Evolutionary conservation across 495 filamentous ascomycete species (phyloP).

Genomic region (Pyrenopolyporus hunteri): DNA sequence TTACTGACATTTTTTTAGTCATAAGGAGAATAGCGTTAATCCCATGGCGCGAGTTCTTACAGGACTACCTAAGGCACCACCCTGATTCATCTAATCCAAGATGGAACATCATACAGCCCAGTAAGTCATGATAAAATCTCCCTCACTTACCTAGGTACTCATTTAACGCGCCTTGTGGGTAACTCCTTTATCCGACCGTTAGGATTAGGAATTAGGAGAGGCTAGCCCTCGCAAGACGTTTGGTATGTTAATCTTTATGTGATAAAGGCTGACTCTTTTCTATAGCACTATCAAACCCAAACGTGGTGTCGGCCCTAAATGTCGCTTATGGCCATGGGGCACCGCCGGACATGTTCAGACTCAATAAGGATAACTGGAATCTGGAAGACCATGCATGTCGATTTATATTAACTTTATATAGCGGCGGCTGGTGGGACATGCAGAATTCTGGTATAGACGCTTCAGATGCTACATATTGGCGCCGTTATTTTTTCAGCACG

Average conservation of each 20-base stretch:
- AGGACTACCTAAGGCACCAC: neutral
- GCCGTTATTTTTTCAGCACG: neutral
- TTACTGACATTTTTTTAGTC: too few relatives aligned
- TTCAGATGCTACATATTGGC: too few relatives aligned
- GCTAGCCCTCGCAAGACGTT: too few relatives aligned
- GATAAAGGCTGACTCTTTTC: neutral
- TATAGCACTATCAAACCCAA: neutral
- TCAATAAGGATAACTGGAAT: neutral
- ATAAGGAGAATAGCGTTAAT: too few relatives aligned
- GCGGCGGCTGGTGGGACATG: neutral
- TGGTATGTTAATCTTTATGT: too few relatives aligned
- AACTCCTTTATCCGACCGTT: too few relatives aligned
- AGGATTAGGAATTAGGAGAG: too few relatives aligned
- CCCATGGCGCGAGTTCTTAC: neutral
- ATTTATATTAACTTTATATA: conserved; percentile 4
- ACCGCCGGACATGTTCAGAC: neutral
- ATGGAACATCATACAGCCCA: conserved; percentile 18
- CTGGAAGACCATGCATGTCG: conserved; percentile 11
- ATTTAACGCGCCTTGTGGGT: neutral
- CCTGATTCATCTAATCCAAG: neutral
- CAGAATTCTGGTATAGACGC: too few relatives aligned
- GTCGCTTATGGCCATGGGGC: too few relatives aligned
- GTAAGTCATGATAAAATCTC: neutral
- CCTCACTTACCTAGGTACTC: neutral
- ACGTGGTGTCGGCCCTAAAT: too few relatives aligned